Evolutionary conservation across 1,284 basidiomycete genomes (phyloP).

Genomic region (Austroboletus olivaceoglutinosus): DNA sequence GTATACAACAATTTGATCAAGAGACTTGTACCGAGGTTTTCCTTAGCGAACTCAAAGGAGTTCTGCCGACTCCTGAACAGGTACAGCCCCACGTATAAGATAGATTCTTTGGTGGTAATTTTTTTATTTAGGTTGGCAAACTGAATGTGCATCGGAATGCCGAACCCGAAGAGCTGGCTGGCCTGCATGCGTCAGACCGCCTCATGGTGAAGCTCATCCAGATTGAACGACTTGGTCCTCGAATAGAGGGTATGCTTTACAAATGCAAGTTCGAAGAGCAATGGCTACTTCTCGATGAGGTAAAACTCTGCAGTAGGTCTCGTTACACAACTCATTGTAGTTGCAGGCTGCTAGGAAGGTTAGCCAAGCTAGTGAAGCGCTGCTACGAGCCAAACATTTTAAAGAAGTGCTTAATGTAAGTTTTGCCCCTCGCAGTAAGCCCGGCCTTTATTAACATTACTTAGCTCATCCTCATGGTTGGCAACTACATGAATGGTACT

Average conservation of each 20-base stretch:
- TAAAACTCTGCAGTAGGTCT: slow-evolving; percentile 31
- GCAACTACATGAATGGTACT: slow-evolving; percentile 98
- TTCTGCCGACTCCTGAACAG: slow-evolving; percentile 88
- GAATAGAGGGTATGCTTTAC: slow-evolving; percentile 95
- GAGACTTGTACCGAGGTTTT: slow-evolving; percentile 85
- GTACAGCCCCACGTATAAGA: slow-evolving; percentile 38
- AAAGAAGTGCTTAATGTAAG: slow-evolving; percentile 82
- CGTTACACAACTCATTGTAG: slow-evolving; percentile 7
- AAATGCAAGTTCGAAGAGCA: slow-evolving; percentile 83
- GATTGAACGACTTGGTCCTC: slow-evolving; percentile 87
- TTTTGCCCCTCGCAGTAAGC: slow-evolving; percentile 7
- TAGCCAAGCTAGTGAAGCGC: slow-evolving; percentile 72
- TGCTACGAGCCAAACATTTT: slow-evolving; percentile 79
- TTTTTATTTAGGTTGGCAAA: slow-evolving; percentile 77
- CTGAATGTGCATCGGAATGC: slow-evolving; percentile 89
- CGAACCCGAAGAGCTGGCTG: slow-evolving; percentile 83
- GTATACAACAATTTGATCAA: slow-evolving; percentile 83
- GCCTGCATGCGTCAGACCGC: slow-evolving; percentile 91
- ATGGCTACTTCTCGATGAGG: slow-evolving; percentile 71
- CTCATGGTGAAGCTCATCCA: slow-evolving; percentile 97
- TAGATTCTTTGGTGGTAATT: slow-evolving; percentile 11
- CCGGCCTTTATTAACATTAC: slow-evolving; percentile 14
- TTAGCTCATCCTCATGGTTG: slow-evolving; percentile 89
- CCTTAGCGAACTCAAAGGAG: slow-evolving; percentile 81
- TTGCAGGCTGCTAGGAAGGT: slow-evolving; percentile 75